A percentile compares a stretch with the other conserved stretches of the same genome.
Conservation (phyloP, 805 yeast species). For the Hanseniaspora taiwanica region DNA sequence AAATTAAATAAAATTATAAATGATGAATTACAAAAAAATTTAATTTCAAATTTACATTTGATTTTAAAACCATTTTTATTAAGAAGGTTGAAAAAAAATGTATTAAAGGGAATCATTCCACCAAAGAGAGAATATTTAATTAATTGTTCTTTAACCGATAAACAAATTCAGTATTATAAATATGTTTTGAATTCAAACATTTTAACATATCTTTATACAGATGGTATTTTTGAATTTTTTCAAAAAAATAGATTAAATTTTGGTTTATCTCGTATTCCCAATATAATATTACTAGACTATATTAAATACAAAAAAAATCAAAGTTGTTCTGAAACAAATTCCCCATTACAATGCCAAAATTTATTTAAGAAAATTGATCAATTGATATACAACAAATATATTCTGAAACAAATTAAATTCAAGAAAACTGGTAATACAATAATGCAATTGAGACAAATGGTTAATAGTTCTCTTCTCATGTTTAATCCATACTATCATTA, state of each 20-base stretch:
- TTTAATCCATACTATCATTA: constrained; percentile 59
- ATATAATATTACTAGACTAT: constrained; percentile 1
- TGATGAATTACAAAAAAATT: constrained; percentile 40
- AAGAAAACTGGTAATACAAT: constrained; percentile 52
- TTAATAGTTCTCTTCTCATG: constrained; percentile 76
- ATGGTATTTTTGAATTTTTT: constrained; percentile 39
- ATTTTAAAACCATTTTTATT: constrained; percentile 80
- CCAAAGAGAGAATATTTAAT: constrained; percentile 82
- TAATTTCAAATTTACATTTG: constrained; percentile 70
- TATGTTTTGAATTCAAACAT: constrained; percentile 34
- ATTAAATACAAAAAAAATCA: constrained; percentile 7
- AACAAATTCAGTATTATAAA: constrained; percentile 53
- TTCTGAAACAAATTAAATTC: constrained; percentile 30
- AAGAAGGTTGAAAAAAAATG: constrained; percentile 68
- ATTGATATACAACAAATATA: constrained; percentile 18
- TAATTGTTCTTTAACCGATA: constrained; percentile 50
- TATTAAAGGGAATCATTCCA: constrained; percentile 47
- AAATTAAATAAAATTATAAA: constrained; percentile 35
- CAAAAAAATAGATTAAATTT: constrained; percentile 25
- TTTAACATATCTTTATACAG: constrained; percentile 31
- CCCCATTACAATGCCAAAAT: constrained; percentile 14
- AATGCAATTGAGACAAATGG: constrained; percentile 76
- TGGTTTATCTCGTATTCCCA: constrained; percentile 8
- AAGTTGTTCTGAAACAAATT: too few species aligned
- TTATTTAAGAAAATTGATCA: constrained; percentile 15